These are phyloP conservation scores for Raffaelea ambrosiae DNA, from an alignment of 2,329 filamentous ascomycete species.

Conservation along the genomic window DNA sequence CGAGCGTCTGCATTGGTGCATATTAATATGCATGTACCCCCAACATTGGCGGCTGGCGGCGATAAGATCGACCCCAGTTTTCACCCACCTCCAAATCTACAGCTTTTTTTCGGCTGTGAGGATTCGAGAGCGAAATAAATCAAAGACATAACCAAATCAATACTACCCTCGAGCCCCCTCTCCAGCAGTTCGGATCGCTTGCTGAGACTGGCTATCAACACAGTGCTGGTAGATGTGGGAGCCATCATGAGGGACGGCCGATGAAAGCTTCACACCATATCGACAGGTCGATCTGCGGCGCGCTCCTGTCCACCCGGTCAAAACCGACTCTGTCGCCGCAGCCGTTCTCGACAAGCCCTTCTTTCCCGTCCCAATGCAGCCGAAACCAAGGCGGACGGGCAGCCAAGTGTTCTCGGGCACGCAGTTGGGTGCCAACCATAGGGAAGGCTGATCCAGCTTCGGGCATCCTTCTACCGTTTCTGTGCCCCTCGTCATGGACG, in stretches of 20 bases:
- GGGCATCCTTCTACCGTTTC: conserved; percentile 11
- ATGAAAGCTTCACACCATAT: conserved; percentile 53
- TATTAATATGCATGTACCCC: conserved; percentile 1
- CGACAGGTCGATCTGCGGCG: conserved; percentile 51
- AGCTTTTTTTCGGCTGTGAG: not conserved
- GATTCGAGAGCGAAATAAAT: not conserved
- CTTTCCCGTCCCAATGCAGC: conserved; percentile 4
- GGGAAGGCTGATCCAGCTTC: conserved; percentile 9
- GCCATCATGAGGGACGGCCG: conserved; percentile 44
- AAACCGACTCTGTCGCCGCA: conserved; percentile 5
- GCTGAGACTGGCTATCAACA: too few species aligned
- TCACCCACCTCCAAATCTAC: not conserved
- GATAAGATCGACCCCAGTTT: conserved; percentile 2
- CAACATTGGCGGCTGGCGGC: not conserved
- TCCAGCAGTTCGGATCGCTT: not conserved
- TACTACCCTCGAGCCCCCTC: too few species aligned
- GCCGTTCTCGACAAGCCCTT: not conserved
- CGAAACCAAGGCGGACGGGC: not conserved
- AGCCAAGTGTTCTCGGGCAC: not conserved
- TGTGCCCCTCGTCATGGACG: conserved; percentile 9
- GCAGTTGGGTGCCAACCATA: not conserved
- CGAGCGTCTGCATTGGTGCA: not conserved
- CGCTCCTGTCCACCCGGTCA: conserved; percentile 40
- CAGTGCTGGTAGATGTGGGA: conserved; percentile 11
- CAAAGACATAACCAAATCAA: too few species aligned